Percentiles rank a stretch among this genome's conserved stretches.
phyloP scores from a whole-genome alignment of 108 stramenopile genomes.

The Nitzschia sp. region DNA sequence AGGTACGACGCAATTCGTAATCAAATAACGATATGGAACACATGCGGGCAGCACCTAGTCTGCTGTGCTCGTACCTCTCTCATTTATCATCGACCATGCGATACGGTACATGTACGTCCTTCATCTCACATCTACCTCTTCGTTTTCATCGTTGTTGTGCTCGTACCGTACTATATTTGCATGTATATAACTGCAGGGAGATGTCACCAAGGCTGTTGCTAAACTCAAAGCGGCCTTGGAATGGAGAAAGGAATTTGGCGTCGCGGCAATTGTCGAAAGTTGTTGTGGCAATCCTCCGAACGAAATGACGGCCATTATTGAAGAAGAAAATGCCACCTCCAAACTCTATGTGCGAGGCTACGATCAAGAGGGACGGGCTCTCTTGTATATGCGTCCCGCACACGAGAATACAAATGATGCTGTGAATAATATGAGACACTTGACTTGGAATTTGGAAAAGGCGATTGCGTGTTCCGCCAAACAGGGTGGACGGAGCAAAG shows the following conservation, averaged over 20 bases:
- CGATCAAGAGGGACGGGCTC: conserved; percentile 74
- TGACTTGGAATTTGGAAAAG: conserved; percentile 90
- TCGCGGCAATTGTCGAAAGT: conserved; percentile 30
- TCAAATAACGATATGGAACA: too few relatives aligned
- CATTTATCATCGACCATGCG: too few relatives aligned
- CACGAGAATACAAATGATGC: conserved; percentile 81
- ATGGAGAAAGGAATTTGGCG: conserved; percentile 86
- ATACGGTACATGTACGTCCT: too few relatives aligned
- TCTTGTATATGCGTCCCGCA: conserved; percentile 63
- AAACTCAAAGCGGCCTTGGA: conserved; percentile 45
- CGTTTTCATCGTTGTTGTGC: too few relatives aligned
- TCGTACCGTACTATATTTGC: too few relatives aligned
- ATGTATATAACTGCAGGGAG: conserved; percentile 6
- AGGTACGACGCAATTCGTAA: conserved; percentile 31
- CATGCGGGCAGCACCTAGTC: too few relatives aligned
- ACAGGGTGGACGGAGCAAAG: conserved; percentile 45
- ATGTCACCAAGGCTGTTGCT: conserved; percentile 10
- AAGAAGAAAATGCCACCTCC: conserved; percentile 72
- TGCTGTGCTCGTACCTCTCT: too few relatives aligned
- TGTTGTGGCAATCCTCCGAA: conserved; percentile 23
- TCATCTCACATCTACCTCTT: too few relatives aligned
- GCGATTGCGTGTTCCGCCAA: conserved; percentile 74
- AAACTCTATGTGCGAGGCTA: conserved; percentile 88
- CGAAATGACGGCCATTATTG: conserved; percentile 37
- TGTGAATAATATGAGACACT: conserved; percentile 80